phyloP scores from a whole-genome alignment of 1,139 yeast genomes.

The Pichia sp. region DNA sequence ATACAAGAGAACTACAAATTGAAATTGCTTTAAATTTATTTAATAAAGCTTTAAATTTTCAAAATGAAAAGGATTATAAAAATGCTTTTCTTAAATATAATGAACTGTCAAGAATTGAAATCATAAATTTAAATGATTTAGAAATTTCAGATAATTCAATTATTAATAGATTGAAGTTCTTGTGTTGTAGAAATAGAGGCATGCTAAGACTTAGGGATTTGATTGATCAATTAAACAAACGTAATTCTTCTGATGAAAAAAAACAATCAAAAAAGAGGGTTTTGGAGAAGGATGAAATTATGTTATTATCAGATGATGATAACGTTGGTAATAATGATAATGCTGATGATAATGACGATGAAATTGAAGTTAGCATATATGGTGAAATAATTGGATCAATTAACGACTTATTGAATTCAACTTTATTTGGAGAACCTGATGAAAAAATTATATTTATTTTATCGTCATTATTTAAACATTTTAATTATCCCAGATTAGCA shows the following conservation, averaged over 20 bases:
- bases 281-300: background rate
- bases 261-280: background rate
- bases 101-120: conserved; percentile 60
- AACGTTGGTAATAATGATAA: background rate
- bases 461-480: conserved; percentile 42
- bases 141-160: conserved; percentile 55
- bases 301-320: background rate
- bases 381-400: conserved; percentile 34
- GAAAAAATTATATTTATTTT: conserved; percentile 43
- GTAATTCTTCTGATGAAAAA: background rate
- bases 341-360: conserved; percentile 18
- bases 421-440: conserved; percentile 63
- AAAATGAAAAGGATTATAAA: conserved; percentile 42
- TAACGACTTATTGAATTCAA: conserved; percentile 50
- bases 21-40: conserved; percentile 80
- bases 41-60: conserved; percentile 60
- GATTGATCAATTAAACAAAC: conserved; percentile 19
- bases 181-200: conserved; percentile 79
- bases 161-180: conserved; percentile 63
- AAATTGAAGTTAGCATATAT: conserved; percentile 19
- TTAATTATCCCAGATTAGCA: conserved; percentile 46
- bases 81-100: conserved; percentile 54
- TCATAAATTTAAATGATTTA: conserved; percentile 23
- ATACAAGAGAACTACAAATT: conserved; percentile 80
- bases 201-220: conserved; percentile 56